Evolutionary conservation across 306 rosid species (phyloP).

Genomic region (Vicia sativa): DNA sequence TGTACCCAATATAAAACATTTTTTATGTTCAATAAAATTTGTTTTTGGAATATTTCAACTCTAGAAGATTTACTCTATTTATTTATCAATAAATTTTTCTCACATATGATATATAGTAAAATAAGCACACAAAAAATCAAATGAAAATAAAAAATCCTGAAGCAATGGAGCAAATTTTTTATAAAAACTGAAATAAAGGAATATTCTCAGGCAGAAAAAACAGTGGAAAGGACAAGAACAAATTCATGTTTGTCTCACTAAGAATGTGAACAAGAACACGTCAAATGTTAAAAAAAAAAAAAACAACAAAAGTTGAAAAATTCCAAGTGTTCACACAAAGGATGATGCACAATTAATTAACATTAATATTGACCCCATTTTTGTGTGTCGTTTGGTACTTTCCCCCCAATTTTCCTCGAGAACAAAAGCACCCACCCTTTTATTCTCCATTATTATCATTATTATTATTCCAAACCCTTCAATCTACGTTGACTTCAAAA

Average conservation of each 20-base stretch:
- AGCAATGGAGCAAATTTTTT: not conserved
- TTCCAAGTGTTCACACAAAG: not conserved
- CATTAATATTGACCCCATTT: not conserved
- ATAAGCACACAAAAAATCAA: not conserved
- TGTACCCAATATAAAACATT: not conserved
- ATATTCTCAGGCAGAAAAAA: not conserved
- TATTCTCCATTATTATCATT: not conserved
- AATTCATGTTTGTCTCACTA: not conserved
- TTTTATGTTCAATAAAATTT: conserved; percentile 8
- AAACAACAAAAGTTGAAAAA: not conserved
- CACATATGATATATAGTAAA: not conserved
- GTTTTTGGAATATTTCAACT: not conserved
- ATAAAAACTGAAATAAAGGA: not conserved
- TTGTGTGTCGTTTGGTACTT: not conserved
- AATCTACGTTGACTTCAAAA: not conserved
- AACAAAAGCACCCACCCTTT: not conserved
- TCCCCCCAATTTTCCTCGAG: conserved; percentile 3
- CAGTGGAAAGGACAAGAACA: not conserved
- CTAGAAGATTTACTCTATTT: not conserved
- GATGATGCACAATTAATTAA: not conserved
- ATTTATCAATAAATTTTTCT: not conserved
- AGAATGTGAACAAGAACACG: not conserved
- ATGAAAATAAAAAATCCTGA: not conserved
- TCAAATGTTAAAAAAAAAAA: not conserved
- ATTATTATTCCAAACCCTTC: not conserved